A percentile compares a stretch with the other conserved stretches of the same genome.
phyloP scores from a whole-genome alignment of 2,329 filamentous ascomycete species.

The Fusarium graminum region DNA sequence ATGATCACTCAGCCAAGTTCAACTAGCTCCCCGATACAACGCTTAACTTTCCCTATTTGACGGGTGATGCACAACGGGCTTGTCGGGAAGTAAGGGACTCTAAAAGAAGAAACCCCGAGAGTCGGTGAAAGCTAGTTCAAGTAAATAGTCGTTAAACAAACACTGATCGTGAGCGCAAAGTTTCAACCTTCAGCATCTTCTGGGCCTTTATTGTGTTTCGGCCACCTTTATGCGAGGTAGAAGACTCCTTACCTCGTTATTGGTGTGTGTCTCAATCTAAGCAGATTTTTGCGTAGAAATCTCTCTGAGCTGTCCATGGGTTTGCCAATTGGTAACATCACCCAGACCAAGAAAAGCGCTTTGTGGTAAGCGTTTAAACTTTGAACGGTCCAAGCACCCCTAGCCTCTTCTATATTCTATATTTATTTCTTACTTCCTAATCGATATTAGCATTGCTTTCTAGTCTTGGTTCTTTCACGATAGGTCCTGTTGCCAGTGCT shows the following conservation, averaged over 20 bases:
- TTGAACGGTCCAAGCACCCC: too few species aligned
- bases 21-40: not conserved
- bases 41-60: not conserved
- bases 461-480: too few species aligned
- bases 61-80: not conserved
- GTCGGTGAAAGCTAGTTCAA: slow-evolving; percentile 10
- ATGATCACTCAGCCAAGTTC: not conserved
- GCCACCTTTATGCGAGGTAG: not conserved
- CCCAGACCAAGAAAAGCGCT: too few species aligned
- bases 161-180: not conserved
- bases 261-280: not conserved
- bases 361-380: too few species aligned
- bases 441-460: too few species aligned
- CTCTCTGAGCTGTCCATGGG: too few species aligned
- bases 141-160: not conserved
- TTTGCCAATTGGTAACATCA: too few species aligned
- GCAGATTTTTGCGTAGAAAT: not conserved
- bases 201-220: not conserved
- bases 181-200: not conserved
- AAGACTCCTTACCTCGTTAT: not conserved
- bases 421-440: too few species aligned
- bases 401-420: too few species aligned
- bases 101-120: slow-evolving; percentile 21
- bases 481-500: too few species aligned
- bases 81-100: slow-evolving; percentile 9